phyloP scores from a whole-genome alignment of 163 green algal species.

The Scenedesmus sp. region DNA sequence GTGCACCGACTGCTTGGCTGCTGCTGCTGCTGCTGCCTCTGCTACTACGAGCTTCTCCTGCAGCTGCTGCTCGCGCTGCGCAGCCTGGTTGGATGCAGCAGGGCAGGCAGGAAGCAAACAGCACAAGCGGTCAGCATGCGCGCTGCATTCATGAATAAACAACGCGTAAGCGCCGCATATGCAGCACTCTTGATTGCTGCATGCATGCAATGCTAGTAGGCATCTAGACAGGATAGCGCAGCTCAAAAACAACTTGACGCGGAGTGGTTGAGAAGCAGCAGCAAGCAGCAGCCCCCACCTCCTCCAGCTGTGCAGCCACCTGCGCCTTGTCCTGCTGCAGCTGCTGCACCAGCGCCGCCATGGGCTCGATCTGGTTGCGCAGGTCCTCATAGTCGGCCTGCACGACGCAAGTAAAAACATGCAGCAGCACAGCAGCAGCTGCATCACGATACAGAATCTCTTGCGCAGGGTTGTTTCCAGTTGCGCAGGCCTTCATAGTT shows the following conservation, averaged over 20 bases:
- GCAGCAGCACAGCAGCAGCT: too few relatives aligned
- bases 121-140: neutral
- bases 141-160: neutral
- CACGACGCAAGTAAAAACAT: neutral
- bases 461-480: too few relatives aligned
- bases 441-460: too few relatives aligned
- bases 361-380: constrained; percentile 36
- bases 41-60: neutral
- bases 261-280: neutral
- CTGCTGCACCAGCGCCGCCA: constrained; percentile 2
- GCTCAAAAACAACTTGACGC: neutral
- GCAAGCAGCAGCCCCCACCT: neutral
- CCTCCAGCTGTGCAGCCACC: neutral
- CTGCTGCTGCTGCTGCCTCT: neutral
- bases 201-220: neutral
- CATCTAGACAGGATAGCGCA: too few relatives aligned
- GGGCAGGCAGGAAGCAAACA: neutral
- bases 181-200: neutral
- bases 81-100: neutral
- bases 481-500: too few relatives aligned
- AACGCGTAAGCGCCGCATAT: too few relatives aligned
- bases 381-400: constrained; percentile 39
- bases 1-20: neutral
- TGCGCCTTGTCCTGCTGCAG: constrained; percentile 19
- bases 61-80: constrained; percentile 16